These are phyloP conservation scores for Hysterium pulicare DNA, from an alignment of 2,329 filamentous ascomycete species.

Conservation along the genomic window DNA sequence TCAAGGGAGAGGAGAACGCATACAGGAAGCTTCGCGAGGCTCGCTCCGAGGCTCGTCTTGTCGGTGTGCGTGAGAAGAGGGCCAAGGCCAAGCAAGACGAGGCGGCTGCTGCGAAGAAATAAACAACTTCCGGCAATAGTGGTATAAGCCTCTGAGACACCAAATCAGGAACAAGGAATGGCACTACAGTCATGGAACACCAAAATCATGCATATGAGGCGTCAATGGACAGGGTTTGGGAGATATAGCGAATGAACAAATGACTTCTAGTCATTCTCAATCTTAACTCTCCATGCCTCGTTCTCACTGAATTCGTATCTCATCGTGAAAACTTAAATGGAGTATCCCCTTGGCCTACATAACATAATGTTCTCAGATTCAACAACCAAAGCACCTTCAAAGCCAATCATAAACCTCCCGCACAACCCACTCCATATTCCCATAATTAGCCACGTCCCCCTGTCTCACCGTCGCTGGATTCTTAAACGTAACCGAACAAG, in stretches of 20 bases:
- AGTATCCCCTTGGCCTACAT: too few species aligned
- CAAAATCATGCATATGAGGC: conserved; percentile 31
- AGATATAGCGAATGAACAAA: conserved; percentile 14
- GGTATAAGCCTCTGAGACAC: conserved; percentile 25
- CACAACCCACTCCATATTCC: conserved; percentile 36
- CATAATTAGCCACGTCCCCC: conserved; percentile 30
- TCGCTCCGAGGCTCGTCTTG: conserved; percentile 76
- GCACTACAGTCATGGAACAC: conserved; percentile 27
- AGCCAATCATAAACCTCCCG: conserved; percentile 25
- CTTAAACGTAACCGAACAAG: conserved; percentile 37
- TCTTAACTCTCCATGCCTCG: neutral
- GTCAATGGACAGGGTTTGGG: conserved; percentile 35
- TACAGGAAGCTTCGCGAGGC: conserved; percentile 82
- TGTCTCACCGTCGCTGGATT: conserved; percentile 20
- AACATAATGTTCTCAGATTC: too few species aligned
- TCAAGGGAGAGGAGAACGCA: conserved; percentile 73
- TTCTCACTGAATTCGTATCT: neutral
- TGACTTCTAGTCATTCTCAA: neutral
- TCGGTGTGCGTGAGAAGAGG: conserved; percentile 89
- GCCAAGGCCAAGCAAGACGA: conserved; percentile 82
- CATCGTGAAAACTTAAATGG: too few species aligned
- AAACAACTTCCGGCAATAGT: conserved; percentile 36
- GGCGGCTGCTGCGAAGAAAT: conserved; percentile 78
- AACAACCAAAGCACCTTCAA: neutral
- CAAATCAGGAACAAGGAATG: conserved; percentile 29